Conservation (phyloP, 2,329 filamentous ascomycete genomes). For the Thyridium curvatum region DNA sequence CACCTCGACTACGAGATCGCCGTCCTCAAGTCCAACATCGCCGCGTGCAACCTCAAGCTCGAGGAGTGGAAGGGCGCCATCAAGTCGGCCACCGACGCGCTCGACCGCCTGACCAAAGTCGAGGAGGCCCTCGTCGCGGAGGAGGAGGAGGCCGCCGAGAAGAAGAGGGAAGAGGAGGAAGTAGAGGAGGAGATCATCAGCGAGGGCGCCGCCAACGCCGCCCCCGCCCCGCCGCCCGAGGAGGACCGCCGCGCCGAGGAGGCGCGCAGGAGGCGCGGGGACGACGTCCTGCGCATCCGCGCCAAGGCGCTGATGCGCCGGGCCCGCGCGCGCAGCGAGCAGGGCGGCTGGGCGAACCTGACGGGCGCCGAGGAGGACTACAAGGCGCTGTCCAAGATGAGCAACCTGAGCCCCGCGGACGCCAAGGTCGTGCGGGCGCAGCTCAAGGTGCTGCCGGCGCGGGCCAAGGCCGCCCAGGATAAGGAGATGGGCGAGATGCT, state of each 20-base stretch:
- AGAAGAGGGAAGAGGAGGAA: slow-evolving; percentile 43
- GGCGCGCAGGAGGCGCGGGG: slow-evolving; percentile 30
- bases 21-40: slow-evolving; percentile 81
- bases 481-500: slow-evolving; percentile 94
- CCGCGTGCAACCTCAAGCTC: slow-evolving; percentile 81
- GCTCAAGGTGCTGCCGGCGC: slow-evolving; percentile 57
- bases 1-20: slow-evolving; percentile 86
- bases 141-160: slow-evolving; percentile 38
- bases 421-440: slow-evolving; percentile 60
- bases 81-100: slow-evolving; percentile 62
- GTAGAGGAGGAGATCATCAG: slow-evolving; percentile 55
- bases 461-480: slow-evolving; percentile 73
- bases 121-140: slow-evolving; percentile 23
- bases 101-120: slow-evolving; percentile 67
- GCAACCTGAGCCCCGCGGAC: slow-evolving; percentile 60
- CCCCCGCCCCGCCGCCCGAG: slow-evolving; percentile 20
- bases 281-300: slow-evolving; percentile 70
- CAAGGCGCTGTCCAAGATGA: slow-evolving; percentile 51
- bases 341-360: slow-evolving; percentile 73
- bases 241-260: slow-evolving; percentile 19
- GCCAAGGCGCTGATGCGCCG: slow-evolving; percentile 78
- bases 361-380: slow-evolving; percentile 78
- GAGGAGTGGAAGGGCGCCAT: slow-evolving; percentile 80
- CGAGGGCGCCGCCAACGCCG: slow-evolving; percentile 47
- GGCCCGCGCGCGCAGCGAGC: slow-evolving; percentile 64